Conservation (phyloP, 257 asterid genomes). For the Verbascum thapsus region DNA sequence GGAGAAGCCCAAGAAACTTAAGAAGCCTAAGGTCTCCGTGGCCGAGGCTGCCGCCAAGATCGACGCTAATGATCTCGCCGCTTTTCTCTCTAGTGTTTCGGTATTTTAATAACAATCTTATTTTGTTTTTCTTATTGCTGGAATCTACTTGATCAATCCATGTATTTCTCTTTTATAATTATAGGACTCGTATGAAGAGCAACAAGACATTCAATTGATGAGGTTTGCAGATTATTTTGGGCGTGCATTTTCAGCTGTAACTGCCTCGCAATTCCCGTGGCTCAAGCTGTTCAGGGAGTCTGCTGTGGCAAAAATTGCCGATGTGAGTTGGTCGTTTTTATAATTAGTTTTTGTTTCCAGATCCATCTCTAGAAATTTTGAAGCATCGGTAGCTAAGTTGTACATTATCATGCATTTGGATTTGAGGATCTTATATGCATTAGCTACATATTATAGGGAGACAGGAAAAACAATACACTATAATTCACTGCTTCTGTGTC, state of each 20-base stretch:
- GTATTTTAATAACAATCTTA: slow-evolving; percentile 35
- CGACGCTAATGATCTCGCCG: slow-evolving; percentile 60
- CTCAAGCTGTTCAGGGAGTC: slow-evolving; percentile 85
- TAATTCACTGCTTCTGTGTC: neutral
- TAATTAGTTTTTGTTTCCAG: neutral
- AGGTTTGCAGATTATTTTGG: slow-evolving; percentile 94
- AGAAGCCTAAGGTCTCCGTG: slow-evolving; percentile 72
- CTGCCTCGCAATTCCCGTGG: slow-evolving; percentile 86
- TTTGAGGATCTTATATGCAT: neutral
- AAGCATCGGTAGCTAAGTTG: neutral
- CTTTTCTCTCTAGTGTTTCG: slow-evolving; percentile 61
- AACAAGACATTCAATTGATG: slow-evolving; percentile 81
- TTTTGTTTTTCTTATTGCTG: slow-evolving; percentile 9
- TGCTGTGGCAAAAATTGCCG: slow-evolving; percentile 57
- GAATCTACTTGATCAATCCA: neutral
- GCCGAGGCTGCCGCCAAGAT: slow-evolving; percentile 83
- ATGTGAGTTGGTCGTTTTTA: slow-evolving; percentile 54
- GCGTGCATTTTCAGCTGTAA: slow-evolving; percentile 77
- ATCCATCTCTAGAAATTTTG: slow-evolving; percentile 13
- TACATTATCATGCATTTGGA: slow-evolving; percentile 15
- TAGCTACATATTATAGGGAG: neutral
- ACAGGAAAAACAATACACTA: neutral
- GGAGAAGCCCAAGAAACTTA: slow-evolving; percentile 70
- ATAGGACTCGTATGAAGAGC: slow-evolving; percentile 77
- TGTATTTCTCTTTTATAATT: neutral